These are phyloP conservation scores for Eutypella sp. DNA, from an alignment of 2,329 filamentous ascomycete species.

Conservation along the genomic window DNA sequence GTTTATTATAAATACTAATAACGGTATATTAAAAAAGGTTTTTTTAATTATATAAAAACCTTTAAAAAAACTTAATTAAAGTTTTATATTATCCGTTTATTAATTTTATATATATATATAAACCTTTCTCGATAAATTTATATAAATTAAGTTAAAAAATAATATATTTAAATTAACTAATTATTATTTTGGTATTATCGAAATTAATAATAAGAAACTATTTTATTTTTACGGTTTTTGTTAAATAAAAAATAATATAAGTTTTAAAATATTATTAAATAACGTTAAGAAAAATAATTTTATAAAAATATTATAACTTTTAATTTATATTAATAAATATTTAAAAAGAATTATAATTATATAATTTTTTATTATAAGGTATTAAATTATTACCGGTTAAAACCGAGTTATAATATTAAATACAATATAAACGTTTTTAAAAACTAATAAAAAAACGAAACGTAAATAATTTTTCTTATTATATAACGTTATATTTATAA, in stretches of 20 bases:
- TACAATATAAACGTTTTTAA: too few species aligned
- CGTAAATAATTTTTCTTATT: too few species aligned
- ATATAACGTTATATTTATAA: not conserved
- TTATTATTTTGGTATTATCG: slow-evolving; percentile 2
- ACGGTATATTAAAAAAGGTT: slow-evolving; percentile 1
- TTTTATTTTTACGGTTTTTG: not conserved
- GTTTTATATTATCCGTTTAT: not conserved
- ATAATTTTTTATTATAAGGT: not conserved
- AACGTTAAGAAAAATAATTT: not conserved
- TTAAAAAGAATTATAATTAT: not conserved
- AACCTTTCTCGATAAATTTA: not conserved
- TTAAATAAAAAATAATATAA: too few species aligned
- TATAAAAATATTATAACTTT: not conserved
- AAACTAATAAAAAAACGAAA: too few species aligned
- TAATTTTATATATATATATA: too few species aligned
- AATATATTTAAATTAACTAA: not conserved
- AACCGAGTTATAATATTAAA: too few species aligned
- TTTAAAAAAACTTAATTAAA: not conserved
- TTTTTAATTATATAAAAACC: not conserved
- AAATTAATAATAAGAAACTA: not conserved
- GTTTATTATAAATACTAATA: too few species aligned
- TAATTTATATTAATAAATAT: not conserved
- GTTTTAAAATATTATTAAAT: not conserved
- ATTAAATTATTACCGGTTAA: not conserved
- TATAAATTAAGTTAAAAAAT: not conserved